These are phyloP conservation scores for Barnettozyma hawaiiensis DNA, from an alignment of 1,139 yeast genomes.

Conservation along the genomic window DNA sequence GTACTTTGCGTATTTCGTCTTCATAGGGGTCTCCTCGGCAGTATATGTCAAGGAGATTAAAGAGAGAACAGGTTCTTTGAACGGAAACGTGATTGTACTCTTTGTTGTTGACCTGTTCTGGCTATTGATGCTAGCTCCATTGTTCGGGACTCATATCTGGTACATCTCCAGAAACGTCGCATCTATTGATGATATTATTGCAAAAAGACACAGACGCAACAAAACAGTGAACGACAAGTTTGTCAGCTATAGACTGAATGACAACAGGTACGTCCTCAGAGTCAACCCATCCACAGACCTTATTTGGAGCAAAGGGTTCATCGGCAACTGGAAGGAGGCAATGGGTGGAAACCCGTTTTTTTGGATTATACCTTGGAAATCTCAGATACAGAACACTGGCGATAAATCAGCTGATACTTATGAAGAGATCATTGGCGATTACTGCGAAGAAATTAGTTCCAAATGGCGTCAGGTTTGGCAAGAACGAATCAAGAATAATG, in stretches of 20 bases:
- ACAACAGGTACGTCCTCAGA: slow-evolving; percentile 25
- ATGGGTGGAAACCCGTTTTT: slow-evolving; percentile 19
- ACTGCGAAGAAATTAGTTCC: slow-evolving; percentile 12
- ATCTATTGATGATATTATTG: slow-evolving; percentile 35
- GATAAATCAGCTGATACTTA: slow-evolving; percentile 3
- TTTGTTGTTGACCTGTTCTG: slow-evolving; percentile 39
- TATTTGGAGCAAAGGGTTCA: slow-evolving; percentile 27
- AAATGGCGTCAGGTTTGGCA: slow-evolving; percentile 5
- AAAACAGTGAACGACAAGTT: slow-evolving; percentile 13
- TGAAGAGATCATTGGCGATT: slow-evolving; percentile 17
- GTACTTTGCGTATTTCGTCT: slow-evolving; percentile 32
- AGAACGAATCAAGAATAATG: slow-evolving; percentile 10
- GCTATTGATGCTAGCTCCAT: slow-evolving; percentile 37
- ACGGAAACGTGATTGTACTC: slow-evolving; percentile 43
- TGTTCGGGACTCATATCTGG: slow-evolving; percentile 34
- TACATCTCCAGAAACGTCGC: slow-evolving; percentile 42
- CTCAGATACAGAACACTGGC: slow-evolving; percentile 3
- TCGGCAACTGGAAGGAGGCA: slow-evolving; percentile 20
- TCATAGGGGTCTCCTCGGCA: slow-evolving; percentile 28
- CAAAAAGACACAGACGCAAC: slow-evolving; percentile 15
- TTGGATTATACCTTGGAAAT: slow-evolving; percentile 21
- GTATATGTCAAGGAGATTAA: slow-evolving; percentile 28
- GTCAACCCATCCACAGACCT: slow-evolving; percentile 22
- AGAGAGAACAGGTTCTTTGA: slow-evolving; percentile 27
- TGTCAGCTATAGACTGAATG: slow-evolving; percentile 11